Evolutionary conservation across 345 rosid species (phyloP).

Genomic region (Citrus hindsii): DNA sequence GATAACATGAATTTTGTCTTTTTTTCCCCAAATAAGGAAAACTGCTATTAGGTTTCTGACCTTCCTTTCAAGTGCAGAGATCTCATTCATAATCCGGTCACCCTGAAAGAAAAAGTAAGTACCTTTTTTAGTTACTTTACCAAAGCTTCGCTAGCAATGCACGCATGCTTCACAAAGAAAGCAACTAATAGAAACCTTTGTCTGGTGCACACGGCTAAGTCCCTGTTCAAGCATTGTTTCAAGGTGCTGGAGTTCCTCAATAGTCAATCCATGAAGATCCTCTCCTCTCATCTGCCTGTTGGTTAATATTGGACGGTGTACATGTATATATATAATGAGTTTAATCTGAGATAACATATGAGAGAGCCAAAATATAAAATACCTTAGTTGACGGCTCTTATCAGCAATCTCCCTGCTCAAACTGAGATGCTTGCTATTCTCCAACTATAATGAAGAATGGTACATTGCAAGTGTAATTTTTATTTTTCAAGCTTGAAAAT

Average conservation of each 20-base stretch:
- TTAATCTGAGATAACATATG: neutral
- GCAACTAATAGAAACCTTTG: slow-evolving; percentile 25
- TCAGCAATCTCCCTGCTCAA: slow-evolving; percentile 54
- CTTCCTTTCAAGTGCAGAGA: slow-evolving; percentile 45
- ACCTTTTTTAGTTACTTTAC: neutral
- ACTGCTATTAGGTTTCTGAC: slow-evolving; percentile 21
- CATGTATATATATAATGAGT: too few relatives aligned
- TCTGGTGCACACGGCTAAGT: slow-evolving; percentile 30
- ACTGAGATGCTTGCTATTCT: slow-evolving; percentile 32
- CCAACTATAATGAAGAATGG: slow-evolving; percentile 33
- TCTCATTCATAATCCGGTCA: slow-evolving; percentile 42
- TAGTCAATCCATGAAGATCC: slow-evolving; percentile 42
- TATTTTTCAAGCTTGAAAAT: neutral
- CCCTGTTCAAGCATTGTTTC: slow-evolving; percentile 47
- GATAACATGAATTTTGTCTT: neutral
- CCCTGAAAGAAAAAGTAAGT: slow-evolving; percentile 27
- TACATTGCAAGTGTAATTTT: neutral
- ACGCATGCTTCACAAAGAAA: neutral
- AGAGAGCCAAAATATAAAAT: neutral
- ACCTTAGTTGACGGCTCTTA: slow-evolving; percentile 56
- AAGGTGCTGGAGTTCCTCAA: slow-evolving; percentile 44
- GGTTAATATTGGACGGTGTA: too few relatives aligned
- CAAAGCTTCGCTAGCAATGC: neutral
- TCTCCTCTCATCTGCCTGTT: slow-evolving; percentile 56
- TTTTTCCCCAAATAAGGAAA: neutral